Base-by-base conservation (phyloP, 495 filamentous ascomycete species). In the Podospora comata region DNA sequence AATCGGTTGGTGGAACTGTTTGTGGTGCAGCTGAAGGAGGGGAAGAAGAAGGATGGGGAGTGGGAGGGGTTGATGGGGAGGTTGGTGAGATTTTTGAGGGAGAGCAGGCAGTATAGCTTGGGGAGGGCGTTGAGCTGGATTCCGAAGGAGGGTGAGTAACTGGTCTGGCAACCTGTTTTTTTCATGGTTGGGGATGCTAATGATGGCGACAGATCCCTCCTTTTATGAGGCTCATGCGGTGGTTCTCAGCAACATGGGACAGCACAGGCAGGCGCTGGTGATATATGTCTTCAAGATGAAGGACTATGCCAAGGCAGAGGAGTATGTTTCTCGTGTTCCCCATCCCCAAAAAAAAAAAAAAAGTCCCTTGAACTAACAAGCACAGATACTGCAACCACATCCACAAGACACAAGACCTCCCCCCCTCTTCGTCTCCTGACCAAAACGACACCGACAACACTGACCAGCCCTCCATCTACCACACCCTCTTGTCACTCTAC, bases 221-320 rank as follows among this genome's bases (percentile, higher is more conserved):
- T 96, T 95, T 76, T 96, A 90, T 79, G 95, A 98, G 77, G 89
- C 92, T 4, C 89, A 93, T 64, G 96, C 96, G 23, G 89, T 97
- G 39, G 89, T 98, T 9, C 88, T 98, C 34, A 93, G 92, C 77
- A 96, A 96, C 71, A 96, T 99, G 92, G 93, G 91, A 9, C 91
- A 93, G 67, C 94, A 99, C 79, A 91, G 92, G 75, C 92, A 97
- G 76, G 94, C 96, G 0, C 79, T 99, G 23, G 90, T 94, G 77
- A 96, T 98, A 27, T 99, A 97, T 75, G 94, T 98, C 15, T 99
- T 97, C 81, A 94, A 94, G 72, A 84, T 99, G 66, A 79, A 91
- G 67, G 90, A 95, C 75, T 92, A 92, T 68, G 83, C 81, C 3
- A 98, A 97, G 76, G 96, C 95, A 60, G 95, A 99, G 85, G 92